A percentile compares a stretch with the other conserved stretches of the same genome.
These are phyloP conservation scores for Diaporthe vaccinii DNA, from an alignment of 2,329 filamentous ascomycete species.

Conservation along the genomic window DNA sequence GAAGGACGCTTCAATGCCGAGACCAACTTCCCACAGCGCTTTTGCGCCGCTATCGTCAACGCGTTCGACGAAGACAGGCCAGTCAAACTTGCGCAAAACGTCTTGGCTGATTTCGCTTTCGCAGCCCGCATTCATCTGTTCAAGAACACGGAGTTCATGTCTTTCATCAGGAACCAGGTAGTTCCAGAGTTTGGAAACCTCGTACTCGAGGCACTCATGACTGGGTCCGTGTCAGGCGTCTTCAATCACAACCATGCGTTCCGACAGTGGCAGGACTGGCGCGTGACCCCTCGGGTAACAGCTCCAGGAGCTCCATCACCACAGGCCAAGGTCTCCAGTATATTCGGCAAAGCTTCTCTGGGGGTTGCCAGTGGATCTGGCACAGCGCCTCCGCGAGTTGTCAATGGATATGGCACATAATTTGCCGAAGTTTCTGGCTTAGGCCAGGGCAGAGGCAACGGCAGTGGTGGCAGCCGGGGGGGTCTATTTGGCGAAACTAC, in stretches of 20 bases:
- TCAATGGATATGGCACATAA: too few relatives aligned
- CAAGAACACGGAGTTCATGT: not conserved
- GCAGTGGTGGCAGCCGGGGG: too few relatives aligned
- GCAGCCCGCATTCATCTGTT: not conserved
- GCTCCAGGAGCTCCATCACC: too few relatives aligned
- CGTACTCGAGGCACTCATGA: not conserved
- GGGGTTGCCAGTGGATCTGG: not conserved
- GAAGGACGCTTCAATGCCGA: not conserved
- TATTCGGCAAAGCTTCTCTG: too few relatives aligned
- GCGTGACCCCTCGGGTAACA: too few relatives aligned
- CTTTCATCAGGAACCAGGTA: not conserved
- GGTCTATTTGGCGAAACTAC: too few relatives aligned
- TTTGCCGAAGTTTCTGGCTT: too few relatives aligned
- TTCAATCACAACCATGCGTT: not conserved
- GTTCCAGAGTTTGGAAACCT: not conserved
- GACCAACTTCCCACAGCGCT: not conserved
- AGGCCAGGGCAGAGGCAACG: too few relatives aligned
- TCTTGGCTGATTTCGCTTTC: not conserved
- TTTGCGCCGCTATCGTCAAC: not conserved
- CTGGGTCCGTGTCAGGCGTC: not conserved
- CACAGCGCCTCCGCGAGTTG: too few relatives aligned
- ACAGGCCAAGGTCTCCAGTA: too few relatives aligned
- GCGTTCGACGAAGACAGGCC: not conserved
- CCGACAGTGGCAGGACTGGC: not conserved
- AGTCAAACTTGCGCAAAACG: not conserved